Conservation (phyloP, 768 basidiomycete species). For the Naganishia randhawae region DNA sequence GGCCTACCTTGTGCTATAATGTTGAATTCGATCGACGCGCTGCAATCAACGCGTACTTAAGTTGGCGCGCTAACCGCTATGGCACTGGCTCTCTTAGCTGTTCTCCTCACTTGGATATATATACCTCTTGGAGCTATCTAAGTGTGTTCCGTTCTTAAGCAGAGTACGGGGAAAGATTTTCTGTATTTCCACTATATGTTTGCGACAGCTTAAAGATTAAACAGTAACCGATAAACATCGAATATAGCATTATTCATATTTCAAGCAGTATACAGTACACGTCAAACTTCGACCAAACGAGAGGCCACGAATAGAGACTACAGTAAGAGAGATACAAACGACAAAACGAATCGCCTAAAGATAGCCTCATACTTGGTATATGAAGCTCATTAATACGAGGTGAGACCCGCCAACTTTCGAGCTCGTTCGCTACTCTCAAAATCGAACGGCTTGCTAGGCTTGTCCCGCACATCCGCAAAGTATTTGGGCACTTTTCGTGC, state of each 20-base stretch:
- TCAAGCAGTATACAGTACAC: neutral
- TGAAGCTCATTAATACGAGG: constrained; percentile 2
- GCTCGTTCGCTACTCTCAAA: constrained; percentile 16
- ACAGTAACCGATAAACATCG: too few relatives aligned
- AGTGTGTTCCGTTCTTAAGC: too few relatives aligned
- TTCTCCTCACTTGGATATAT: too few relatives aligned
- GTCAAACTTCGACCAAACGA: too few relatives aligned
- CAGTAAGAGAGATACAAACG: neutral
- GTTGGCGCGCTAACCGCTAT: too few relatives aligned
- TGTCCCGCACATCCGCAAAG: constrained; percentile 2
- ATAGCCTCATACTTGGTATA: neutral
- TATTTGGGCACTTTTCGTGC: constrained; percentile 14
- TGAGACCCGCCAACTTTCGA: constrained; percentile 20
- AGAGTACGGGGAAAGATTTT: too few relatives aligned
- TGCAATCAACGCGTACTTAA: too few relatives aligned
- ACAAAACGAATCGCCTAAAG: neutral
- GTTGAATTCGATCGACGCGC: too few relatives aligned
- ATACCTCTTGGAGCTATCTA: too few relatives aligned
- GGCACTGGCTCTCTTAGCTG: too few relatives aligned
- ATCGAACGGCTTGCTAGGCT: constrained; percentile 23
- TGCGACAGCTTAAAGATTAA: too few relatives aligned
- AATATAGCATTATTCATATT: neutral
- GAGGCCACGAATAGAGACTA: neutral
- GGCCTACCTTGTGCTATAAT: neutral
- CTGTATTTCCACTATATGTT: too few relatives aligned